phyloP scores from a whole-genome alignment of 257 asterid genomes.

The Perilla frutescens region DNA sequence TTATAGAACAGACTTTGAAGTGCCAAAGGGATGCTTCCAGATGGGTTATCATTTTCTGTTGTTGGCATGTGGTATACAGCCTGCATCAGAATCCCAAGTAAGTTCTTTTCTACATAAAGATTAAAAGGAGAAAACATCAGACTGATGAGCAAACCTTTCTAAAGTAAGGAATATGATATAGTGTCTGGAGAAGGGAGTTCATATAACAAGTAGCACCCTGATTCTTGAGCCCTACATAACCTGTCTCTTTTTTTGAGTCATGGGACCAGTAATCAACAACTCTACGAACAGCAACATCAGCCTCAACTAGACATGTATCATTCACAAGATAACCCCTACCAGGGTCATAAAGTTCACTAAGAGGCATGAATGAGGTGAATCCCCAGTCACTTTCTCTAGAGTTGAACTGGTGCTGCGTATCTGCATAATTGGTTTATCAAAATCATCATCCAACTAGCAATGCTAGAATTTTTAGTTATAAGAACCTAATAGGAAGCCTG shows the following conservation, averaged over 20 bases:
- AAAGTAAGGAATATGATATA: slow-evolving; percentile 75
- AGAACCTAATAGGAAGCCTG: slow-evolving; percentile 34
- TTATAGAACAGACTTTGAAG: slow-evolving; percentile 84
- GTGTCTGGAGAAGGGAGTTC: slow-evolving; percentile 77
- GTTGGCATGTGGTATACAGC: slow-evolving; percentile 96
- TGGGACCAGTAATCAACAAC: slow-evolving; percentile 67
- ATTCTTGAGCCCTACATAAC: slow-evolving; percentile 74
- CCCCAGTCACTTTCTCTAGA: slow-evolving; percentile 78
- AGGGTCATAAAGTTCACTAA: slow-evolving; percentile 64
- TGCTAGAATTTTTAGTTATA: slow-evolving; percentile 29
- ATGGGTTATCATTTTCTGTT: slow-evolving; percentile 80
- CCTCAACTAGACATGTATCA: slow-evolving; percentile 66
- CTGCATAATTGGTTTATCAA: slow-evolving; percentile 48
- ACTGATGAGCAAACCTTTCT: slow-evolving; percentile 50
- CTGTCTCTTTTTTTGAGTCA: slow-evolving; percentile 75
- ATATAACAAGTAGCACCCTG: slow-evolving; percentile 82
- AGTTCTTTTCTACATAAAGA: slow-evolving; percentile 28
- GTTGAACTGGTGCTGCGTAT: slow-evolving; percentile 74
- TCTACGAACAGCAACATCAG: slow-evolving; percentile 69
- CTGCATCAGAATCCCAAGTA: slow-evolving; percentile 41
- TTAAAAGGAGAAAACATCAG: slow-evolving; percentile 9
- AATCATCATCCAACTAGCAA: slow-evolving; percentile 34
- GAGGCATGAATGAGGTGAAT: slow-evolving; percentile 78
- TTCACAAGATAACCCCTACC: slow-evolving; percentile 66
- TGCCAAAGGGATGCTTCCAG: slow-evolving; percentile 86